phyloP scores from a whole-genome alignment of 2,329 filamentous ascomycete genomes.

The Fusarium virguliforme region DNA sequence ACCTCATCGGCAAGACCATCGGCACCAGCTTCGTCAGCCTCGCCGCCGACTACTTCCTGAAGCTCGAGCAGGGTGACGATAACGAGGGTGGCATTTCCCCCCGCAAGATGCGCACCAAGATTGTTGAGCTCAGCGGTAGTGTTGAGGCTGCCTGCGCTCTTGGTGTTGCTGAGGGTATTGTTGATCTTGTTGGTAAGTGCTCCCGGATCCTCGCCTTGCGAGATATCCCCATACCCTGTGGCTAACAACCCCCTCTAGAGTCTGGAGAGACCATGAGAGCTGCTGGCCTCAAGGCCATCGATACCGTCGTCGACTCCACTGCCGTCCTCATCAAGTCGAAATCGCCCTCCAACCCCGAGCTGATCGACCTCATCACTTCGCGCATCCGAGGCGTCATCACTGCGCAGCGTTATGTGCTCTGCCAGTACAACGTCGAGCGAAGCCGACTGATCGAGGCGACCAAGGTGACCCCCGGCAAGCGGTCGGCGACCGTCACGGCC shows the following conservation, averaged over 20 bases:
- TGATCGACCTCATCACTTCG: slow-evolving; percentile 87
- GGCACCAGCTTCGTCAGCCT: slow-evolving; percentile 96
- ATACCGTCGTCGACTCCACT: slow-evolving; percentile 90
- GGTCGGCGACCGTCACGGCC: slow-evolving; percentile 91
- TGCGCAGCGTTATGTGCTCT: slow-evolving; percentile 93
- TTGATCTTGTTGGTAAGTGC: slow-evolving; percentile 91
- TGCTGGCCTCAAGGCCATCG: slow-evolving; percentile 92
- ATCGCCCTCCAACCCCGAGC: slow-evolving; percentile 81
- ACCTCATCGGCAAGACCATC: slow-evolving; percentile 92
- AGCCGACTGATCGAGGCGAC: slow-evolving; percentile 76
- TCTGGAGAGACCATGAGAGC: slow-evolving; percentile 99
- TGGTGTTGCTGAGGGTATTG: slow-evolving; percentile 96
- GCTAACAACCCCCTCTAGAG: slow-evolving; percentile 69
- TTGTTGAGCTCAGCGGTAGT: slow-evolving; percentile 95
- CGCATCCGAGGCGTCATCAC: slow-evolving; percentile 95
- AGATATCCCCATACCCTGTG: neutral
- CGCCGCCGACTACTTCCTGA: slow-evolving; percentile 85
- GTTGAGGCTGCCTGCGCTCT: slow-evolving; percentile 97
- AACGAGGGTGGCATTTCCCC: slow-evolving; percentile 55
- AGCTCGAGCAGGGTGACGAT: slow-evolving; percentile 75
- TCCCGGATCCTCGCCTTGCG: neutral
- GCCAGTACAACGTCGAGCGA: slow-evolving; percentile 94
- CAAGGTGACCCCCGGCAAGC: slow-evolving; percentile 91
- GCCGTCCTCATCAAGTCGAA: slow-evolving; percentile 95
- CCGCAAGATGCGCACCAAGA: slow-evolving; percentile 82